Percentiles rank a stretch among this genome's conserved stretches.
These are phyloP conservation scores for Pythium brachiatum DNA, from an alignment of 352 stramenopile genomes.

Conservation along the genomic window DNA sequence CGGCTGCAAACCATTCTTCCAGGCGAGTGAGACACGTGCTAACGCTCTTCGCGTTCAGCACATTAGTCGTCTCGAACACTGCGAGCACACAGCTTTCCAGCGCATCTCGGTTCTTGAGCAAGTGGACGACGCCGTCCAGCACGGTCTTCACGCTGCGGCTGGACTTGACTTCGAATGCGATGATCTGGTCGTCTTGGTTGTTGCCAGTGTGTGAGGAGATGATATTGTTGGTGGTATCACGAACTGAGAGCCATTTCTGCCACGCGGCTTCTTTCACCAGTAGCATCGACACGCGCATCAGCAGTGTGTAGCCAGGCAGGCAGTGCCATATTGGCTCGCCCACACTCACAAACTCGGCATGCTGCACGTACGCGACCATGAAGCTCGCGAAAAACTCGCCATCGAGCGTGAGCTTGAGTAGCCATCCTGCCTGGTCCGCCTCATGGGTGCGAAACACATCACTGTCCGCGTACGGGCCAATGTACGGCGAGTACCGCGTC, in stretches of 20 bases:
- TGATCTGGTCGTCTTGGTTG: slow-evolving; percentile 27
- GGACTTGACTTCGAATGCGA: slow-evolving; percentile 47
- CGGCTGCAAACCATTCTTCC: slow-evolving; percentile 68
- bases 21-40: slow-evolving; percentile 52
- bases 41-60: slow-evolving; percentile 61
- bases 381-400: slow-evolving; percentile 76
- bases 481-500: slow-evolving; percentile 55
- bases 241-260: slow-evolving; percentile 57
- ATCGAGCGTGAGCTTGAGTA: slow-evolving; percentile 57
- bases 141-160: slow-evolving; percentile 53
- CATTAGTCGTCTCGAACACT: slow-evolving; percentile 74
- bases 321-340: slow-evolving; percentile 42
- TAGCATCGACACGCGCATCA: slow-evolving; percentile 58
- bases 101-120: slow-evolving; percentile 59
- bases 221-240: slow-evolving; percentile 41
- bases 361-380: slow-evolving; percentile 54
- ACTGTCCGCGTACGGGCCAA: slow-evolving; percentile 45
- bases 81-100: slow-evolving; percentile 65
- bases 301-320: slow-evolving; percentile 57
- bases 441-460: slow-evolving; percentile 62
- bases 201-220: slow-evolving; percentile 13
- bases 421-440: slow-evolving; percentile 36
- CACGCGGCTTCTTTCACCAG: slow-evolving; percentile 68
- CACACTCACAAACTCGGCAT: slow-evolving; percentile 41
- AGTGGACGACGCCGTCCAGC: slow-evolving; percentile 49